phyloP scores from a whole-genome alignment of 495 filamentous ascomycete genomes.

The Talaromyces proteolyticus region DNA sequence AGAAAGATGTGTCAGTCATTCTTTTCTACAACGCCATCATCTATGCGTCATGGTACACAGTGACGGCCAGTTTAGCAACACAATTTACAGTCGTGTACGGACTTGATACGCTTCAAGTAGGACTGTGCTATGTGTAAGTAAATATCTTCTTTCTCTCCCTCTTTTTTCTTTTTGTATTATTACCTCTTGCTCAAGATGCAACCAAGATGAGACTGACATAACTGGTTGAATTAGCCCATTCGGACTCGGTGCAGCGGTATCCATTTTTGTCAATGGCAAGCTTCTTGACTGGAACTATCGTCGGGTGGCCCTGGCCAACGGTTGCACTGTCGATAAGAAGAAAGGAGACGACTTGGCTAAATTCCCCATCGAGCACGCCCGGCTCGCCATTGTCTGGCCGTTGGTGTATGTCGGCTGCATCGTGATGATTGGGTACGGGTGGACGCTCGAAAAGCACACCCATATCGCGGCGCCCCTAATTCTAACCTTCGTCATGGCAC shows the following conservation, averaged over 20 bases:
- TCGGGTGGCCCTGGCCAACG: constrained; percentile 19
- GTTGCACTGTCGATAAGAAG: constrained; percentile 36
- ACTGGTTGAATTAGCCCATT: constrained; percentile 22
- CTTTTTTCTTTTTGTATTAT: background rate
- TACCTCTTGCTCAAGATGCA: background rate
- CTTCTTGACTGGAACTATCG: constrained; percentile 46
- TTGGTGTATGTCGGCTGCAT: constrained; percentile 24
- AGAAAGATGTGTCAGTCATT: constrained; percentile 46
- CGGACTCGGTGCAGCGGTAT: constrained; percentile 60
- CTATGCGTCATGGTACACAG: constrained; percentile 31
- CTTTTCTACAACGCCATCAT: constrained; percentile 36
- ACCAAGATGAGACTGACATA: background rate
- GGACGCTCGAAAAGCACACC: constrained; percentile 30
- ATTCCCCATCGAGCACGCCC: constrained; percentile 33
- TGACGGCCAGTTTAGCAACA: constrained; percentile 25
- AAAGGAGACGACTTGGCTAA: constrained; percentile 28
- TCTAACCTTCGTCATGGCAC: constrained; percentile 46
- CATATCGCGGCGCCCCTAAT: constrained; percentile 35
- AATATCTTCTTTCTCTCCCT: background rate
- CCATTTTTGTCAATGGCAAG: constrained; percentile 83
- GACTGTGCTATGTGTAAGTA: constrained; percentile 20
- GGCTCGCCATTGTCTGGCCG: constrained; percentile 22
- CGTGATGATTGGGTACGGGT: constrained; percentile 42
- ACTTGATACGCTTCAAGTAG: constrained; percentile 28
- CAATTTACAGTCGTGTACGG: constrained; percentile 20